Evolutionary conservation across 352 stramenopile species (phyloP).

Genomic region (Pythium sukuiense): DNA sequence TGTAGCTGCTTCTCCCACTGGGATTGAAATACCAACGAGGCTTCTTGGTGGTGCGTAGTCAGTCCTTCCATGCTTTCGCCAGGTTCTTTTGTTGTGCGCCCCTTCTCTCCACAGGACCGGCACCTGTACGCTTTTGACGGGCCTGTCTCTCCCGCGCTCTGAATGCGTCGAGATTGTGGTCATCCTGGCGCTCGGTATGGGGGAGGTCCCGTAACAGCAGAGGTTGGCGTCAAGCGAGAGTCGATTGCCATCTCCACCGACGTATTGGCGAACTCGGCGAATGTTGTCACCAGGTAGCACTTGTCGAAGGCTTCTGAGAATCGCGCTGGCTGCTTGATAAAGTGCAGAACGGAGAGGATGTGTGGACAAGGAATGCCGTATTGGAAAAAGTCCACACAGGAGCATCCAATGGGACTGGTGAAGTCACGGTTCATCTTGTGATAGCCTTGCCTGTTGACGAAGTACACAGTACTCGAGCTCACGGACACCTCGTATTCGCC

Average conservation of each 20-base stretch:
- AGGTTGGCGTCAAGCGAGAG: background rate
- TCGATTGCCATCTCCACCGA: background rate
- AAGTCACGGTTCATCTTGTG: background rate
- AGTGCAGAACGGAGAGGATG: background rate
- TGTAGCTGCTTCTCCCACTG: background rate
- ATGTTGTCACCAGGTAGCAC: background rate
- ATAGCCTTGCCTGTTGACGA: conserved; percentile 6
- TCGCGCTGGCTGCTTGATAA: background rate
- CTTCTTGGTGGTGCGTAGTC: background rate
- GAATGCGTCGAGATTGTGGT: background rate
- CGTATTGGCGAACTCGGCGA: background rate
- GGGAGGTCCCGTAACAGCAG: background rate
- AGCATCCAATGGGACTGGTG: background rate
- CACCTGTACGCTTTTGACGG: background rate
- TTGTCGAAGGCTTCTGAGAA: background rate
- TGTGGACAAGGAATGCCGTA: background rate
- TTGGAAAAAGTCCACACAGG: background rate
- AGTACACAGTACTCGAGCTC: conserved; percentile 8
- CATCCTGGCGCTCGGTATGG: background rate
- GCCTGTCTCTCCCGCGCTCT: background rate
- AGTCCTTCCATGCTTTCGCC: background rate
- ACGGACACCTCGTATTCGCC: background rate
- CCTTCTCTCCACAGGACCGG: background rate
- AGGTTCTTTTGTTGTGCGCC: background rate
- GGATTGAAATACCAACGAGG: background rate